phyloP scores from a whole-genome alignment of 2,329 filamentous ascomycete species.

The Leptoxyphium fumago region DNA sequence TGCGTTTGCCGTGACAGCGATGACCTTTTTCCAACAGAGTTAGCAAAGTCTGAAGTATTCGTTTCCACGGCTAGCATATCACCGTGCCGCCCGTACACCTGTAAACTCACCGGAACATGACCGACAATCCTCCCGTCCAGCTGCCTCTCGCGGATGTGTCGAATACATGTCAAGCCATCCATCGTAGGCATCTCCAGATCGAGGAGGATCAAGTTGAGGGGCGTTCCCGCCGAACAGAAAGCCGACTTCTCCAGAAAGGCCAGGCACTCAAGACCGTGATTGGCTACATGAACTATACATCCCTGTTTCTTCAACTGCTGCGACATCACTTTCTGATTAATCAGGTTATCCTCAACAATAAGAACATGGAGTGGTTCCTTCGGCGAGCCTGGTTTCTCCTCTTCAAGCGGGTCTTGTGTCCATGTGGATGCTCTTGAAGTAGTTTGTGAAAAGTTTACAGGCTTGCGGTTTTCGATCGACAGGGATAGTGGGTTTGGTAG shows the following conservation, averaged over 20 bases:
- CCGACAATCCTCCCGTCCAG: constrained; percentile 3
- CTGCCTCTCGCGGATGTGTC: constrained; percentile 14
- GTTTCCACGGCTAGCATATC: too few species aligned
- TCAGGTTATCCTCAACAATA: constrained; percentile 12
- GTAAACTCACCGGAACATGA: constrained; percentile 6
- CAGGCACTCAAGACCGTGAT: constrained; percentile 15
- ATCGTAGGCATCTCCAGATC: constrained; percentile 21
- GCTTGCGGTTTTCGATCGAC: background rate
- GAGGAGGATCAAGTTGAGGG: constrained; percentile 14
- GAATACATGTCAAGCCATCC: constrained; percentile 13
- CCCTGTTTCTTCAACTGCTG: constrained; percentile 13
- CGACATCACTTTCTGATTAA: constrained; percentile 16
- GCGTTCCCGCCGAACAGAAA: constrained; percentile 1
- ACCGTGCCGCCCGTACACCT: too few species aligned
- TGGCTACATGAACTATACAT: constrained; percentile 11
- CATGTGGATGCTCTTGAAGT: background rate
- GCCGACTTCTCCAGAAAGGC: constrained; percentile 10
- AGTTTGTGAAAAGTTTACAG: background rate
- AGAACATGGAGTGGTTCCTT: constrained; percentile 3
- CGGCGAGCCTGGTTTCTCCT: background rate
- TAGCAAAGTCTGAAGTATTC: background rate
- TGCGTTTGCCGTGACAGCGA: constrained; percentile 18
- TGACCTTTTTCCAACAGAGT: constrained; percentile 3
- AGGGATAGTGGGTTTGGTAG: background rate
- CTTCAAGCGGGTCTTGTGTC: background rate